These are phyloP conservation scores for Talaromyces verruculosus DNA, from an alignment of 2,329 filamentous ascomycete species.

Conservation along the genomic window DNA sequence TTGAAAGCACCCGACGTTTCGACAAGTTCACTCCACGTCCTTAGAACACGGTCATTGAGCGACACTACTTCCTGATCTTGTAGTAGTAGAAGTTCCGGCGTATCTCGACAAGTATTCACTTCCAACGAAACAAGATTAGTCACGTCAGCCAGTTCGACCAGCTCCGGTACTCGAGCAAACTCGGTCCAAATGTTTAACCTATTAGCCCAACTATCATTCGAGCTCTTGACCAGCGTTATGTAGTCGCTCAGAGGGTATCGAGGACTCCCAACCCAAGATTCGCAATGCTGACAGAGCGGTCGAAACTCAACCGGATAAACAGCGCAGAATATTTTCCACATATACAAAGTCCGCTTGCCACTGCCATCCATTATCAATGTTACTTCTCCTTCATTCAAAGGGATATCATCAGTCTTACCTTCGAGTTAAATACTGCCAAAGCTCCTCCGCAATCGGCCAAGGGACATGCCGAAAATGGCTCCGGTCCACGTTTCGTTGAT, in stretches of 20 bases:
- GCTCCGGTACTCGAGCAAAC: slow-evolving; percentile 34
- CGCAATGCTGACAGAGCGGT: slow-evolving; percentile 30
- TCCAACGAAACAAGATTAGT: slow-evolving; percentile 45
- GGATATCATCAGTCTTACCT: slow-evolving; percentile 31
- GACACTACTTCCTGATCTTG: slow-evolving; percentile 23
- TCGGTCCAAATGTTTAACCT: slow-evolving; percentile 37
- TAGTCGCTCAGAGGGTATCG: slow-evolving; percentile 37
- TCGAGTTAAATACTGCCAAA: slow-evolving; percentile 41
- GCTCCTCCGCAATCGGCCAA: slow-evolving; percentile 40
- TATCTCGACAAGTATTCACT: slow-evolving; percentile 28
- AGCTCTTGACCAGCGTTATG: slow-evolving; percentile 35
- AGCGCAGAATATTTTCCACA: slow-evolving; percentile 46
- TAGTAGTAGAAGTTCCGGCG: slow-evolving; percentile 9
- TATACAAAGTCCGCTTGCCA: slow-evolving; percentile 40
- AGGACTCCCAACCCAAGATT: slow-evolving; percentile 33
- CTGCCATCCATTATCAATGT: slow-evolving; percentile 25
- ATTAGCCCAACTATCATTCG: slow-evolving; percentile 35
- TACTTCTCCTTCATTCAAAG: background rate
- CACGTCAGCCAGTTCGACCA: slow-evolving; percentile 41
- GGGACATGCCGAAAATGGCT: slow-evolving; percentile 40
- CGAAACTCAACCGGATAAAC: slow-evolving; percentile 40
- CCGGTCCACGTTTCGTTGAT: slow-evolving; percentile 39
- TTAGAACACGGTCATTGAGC: slow-evolving; percentile 42
- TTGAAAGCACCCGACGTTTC: slow-evolving; percentile 34
- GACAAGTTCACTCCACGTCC: slow-evolving; percentile 44